Evolutionary conservation across 2,329 filamentous ascomycete genomes (phyloP), one percentile per base, ranked within the genome.

Genomic region (Xylaria sp.): DNA sequence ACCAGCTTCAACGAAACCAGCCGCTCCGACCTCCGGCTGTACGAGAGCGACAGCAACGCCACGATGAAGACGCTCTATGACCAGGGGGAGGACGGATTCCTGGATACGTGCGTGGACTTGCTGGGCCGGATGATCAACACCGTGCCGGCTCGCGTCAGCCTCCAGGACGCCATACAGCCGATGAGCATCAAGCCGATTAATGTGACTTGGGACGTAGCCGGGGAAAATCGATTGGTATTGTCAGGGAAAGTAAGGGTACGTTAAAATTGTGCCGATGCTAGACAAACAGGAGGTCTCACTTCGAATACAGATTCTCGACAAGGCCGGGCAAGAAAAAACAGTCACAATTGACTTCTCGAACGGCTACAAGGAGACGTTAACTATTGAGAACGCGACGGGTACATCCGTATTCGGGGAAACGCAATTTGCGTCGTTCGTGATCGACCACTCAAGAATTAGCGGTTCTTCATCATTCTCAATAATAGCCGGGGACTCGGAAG

Each of bases 1-100:
- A 74, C 71, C 10, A 74, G 74, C 59, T 74, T 63, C 60, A 77
- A 77, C 60, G 72, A 72, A 53, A 72, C 64, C 0, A 74, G 71
- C 56, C 71, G 72, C n/a, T 77, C 76, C 1, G 76, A 77, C 55
- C 70, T 74, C 8, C 71, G 76, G 10, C 53, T 77, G n/a, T 77
- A 72, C 63, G 73, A 70, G 36, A 75, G 73, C 46, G 76, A 78
- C 39, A 67, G 70, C 4, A 76, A 77, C 34, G 69, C 67, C 48
- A 75, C 75, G 5, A 78, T 77, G 75, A 50, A 68, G 30, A 62
- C 68, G 12, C 53, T 78, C 20, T 76, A 76, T n/a, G 63, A 63
- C 4, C 66, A 69, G 10, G 70, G 70, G 4, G 71, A 74, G 4
- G 70, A 73, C 8, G 69, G 43, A 1, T 77, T 77, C 53, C 68